Evolutionary conservation across 768 basidiomycete species (phyloP).

Genomic region (Trametes sanguinea): DNA sequence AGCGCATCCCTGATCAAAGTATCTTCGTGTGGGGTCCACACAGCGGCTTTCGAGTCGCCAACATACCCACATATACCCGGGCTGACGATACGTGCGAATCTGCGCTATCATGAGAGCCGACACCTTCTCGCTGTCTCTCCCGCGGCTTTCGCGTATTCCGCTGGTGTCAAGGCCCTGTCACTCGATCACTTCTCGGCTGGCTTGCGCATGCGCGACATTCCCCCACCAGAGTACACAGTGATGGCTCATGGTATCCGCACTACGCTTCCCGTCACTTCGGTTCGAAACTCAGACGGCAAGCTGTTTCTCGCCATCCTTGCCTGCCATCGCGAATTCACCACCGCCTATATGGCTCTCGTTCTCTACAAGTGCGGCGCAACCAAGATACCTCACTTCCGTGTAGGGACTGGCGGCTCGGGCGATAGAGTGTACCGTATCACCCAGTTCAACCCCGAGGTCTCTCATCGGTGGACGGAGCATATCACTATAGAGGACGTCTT

Average conservation of each 20-base stretch:
- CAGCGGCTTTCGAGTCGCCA: neutral
- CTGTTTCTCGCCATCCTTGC: conserved; percentile 13
- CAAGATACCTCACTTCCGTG: neutral
- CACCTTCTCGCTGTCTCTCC: no score
- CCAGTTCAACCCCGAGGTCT: no score
- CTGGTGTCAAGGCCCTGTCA: no score
- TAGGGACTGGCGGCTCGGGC: no score
- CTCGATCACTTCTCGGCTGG: neutral
- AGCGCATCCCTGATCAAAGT: conserved; percentile 14
- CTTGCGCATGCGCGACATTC: neutral
- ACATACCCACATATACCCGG: no score
- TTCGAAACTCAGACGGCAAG: neutral
- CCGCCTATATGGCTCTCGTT: conserved; percentile 11
- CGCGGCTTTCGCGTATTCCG: no score
- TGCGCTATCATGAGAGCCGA: no score
- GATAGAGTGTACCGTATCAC: no score
- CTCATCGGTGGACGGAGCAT: no score
- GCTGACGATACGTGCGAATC: neutral
- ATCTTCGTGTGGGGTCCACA: conserved; percentile 15
- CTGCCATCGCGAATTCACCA: conserved; percentile 1
- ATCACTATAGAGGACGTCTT: no score
- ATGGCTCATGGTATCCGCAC: conserved; percentile 11
- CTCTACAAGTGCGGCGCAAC: neutral
- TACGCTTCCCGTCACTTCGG: neutral
- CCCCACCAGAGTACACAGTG: conserved; percentile 2